Evolutionary conservation across 345 rosid species (phyloP).

Genomic region (Noccaea bulbosa): DNA sequence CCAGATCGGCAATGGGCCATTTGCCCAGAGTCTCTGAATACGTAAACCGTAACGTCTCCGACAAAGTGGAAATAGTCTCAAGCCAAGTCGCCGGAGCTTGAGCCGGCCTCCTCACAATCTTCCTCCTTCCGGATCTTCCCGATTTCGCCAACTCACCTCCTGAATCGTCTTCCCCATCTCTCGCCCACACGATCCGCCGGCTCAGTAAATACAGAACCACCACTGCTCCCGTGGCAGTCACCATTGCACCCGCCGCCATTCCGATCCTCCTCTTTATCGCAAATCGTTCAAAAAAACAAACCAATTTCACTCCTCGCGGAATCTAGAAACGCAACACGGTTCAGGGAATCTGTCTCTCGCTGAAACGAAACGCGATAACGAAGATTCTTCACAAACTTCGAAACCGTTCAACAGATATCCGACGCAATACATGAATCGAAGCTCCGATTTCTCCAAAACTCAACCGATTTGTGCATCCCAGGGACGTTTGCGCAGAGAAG

Average conservation of each 20-base stretch:
- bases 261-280: constrained; percentile 1
- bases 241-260: constrained; percentile 92
- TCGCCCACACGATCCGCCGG: constrained; percentile 55
- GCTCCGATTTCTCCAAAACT: constrained; percentile 3
- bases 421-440: constrained; percentile 7
- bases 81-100: constrained; percentile 96
- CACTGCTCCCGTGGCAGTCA: constrained; percentile 86
- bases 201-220: constrained; percentile 63
- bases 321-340: constrained; percentile 28
- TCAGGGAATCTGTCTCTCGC: neutral
- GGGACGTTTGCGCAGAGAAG: constrained; percentile 22
- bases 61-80: constrained; percentile 79
- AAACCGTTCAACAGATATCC: neutral
- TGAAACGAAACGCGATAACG: neutral
- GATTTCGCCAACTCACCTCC: constrained; percentile 65
- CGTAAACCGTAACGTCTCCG: constrained; percentile 88
- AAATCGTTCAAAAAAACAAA: neutral
- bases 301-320: constrained; percentile 32
- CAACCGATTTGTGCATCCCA: constrained; percentile 14
- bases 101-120: constrained; percentile 73
- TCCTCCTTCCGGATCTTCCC: constrained; percentile 65
- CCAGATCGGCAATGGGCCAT: constrained; percentile 97
- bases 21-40: constrained; percentile 96
- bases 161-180: constrained; percentile 46
- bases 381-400: constrained; percentile 10